Evolutionary conservation across 306 rosid genomes (phyloP).

Genomic region (Mucuna pruriens): DNA sequence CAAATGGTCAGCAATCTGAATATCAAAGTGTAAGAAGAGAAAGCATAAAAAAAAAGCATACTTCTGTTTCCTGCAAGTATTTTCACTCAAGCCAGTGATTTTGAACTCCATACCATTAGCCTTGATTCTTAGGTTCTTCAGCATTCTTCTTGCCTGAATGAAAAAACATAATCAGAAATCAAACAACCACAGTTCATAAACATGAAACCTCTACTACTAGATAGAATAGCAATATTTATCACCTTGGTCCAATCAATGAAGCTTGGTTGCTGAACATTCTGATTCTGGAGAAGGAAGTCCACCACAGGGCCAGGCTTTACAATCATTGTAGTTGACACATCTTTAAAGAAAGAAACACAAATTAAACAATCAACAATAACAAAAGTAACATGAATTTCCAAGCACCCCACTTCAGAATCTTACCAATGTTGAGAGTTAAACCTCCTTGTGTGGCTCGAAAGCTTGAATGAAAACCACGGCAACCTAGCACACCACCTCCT

Average conservation of each 20-base stretch:
- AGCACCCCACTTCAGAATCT: not conserved
- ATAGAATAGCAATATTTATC: not conserved
- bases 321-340: slow-evolving; percentile 57
- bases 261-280: slow-evolving; percentile 31
- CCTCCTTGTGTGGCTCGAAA: slow-evolving; percentile 59
- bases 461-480: slow-evolving; percentile 63
- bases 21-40: not conserved
- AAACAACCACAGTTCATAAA: not conserved
- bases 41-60: slow-evolving; percentile 27
- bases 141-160: slow-evolving; percentile 48
- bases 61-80: slow-evolving; percentile 49
- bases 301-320: slow-evolving; percentile 57
- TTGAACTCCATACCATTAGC: slow-evolving; percentile 49
- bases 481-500: slow-evolving; percentile 53
- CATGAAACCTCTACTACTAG: not conserved
- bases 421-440: slow-evolving; percentile 53
- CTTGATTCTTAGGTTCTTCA: slow-evolving; percentile 51
- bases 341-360: slow-evolving; percentile 32
- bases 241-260: slow-evolving; percentile 58
- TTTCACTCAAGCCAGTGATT: slow-evolving; percentile 63
- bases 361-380: not conserved
- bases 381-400: not conserved
- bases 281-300: slow-evolving; percentile 49
- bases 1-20: too few species aligned
- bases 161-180: not conserved